Evolutionary conservation across 1,139 yeast species (phyloP), one percentile per base, ranked within the genome.

Genomic region (Hansenula lynferdii): DNA sequence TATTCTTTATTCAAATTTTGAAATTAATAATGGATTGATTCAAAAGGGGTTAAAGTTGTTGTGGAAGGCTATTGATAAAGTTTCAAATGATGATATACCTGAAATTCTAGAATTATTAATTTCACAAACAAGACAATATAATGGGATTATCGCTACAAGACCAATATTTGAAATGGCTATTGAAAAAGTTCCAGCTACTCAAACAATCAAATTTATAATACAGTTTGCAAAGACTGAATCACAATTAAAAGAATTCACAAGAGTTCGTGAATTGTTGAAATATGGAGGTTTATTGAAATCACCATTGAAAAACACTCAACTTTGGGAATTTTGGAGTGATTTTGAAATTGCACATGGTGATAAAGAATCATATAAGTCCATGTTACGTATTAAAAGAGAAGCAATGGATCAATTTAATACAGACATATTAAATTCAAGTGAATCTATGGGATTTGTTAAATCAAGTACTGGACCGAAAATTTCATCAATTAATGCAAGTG

Each of bases 321-420:
- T 74, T 9, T 83, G 90, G 90, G 59, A 61, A 2, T 60, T 62
- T 31, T 89, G 96, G 95, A 83, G 80, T 42, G 59, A 65, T 11
- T 86, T 87, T 58, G 97, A 89, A 54, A 57, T 85, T 28, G 67
- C 73, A 16, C 53, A 75, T 56, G 97, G 97, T 3, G 66, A 73
- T 44, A 95, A 85, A 51, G 70, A 68, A 3, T 75, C 85, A 0
- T 87, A 75, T 58, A 87, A 84, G 50, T 83, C 80, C 14, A 83
- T 87, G 90, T 60, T 89, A 18, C 66, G 82, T 35, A 65, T 70
- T 49, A 85, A 80, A 56, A 67, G 90, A 36, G 65, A 72, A 35
- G 66, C 71, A n/a, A 66, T 60, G 29, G 67, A 64, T 5, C 61
- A 63, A 40, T 63, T 66, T 55, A 56, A 55, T 28, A 57, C 64